Base-by-base conservation (phyloP, 75 land plant genomes). In the Selaginella tamariscina region DNA sequence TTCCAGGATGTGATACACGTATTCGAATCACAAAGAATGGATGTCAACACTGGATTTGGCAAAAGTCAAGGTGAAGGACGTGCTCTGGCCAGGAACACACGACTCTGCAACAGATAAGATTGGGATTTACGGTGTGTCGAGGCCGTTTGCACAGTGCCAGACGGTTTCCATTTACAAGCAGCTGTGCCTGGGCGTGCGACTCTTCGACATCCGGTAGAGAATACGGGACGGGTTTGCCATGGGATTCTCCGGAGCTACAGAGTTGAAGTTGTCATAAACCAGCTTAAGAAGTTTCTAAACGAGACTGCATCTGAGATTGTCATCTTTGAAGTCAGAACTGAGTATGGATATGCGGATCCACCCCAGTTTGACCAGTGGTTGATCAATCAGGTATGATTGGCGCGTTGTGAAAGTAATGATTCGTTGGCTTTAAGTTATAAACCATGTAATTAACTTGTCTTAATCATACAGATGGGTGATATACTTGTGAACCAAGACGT, bases 71-170 rank as follows among this genome's bases (percentile, higher is more conserved):
- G 55, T 92, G 24, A 54, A 74, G 69, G 67, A 88, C 71, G 77
- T 92, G n/a, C 80, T 89, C 0, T 92, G 85, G 85, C 97, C 97
- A 0, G 97, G 97, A 1, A 89, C 97, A 0, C 97, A 92, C 75
- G 88, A 92, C 33, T 92, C 97, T 8, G 97, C 95, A 65, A 92
- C 95, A 0, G 74, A 92, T 79, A 76, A 81, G 69, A 86, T 92
- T 30, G 97, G 95, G 20, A 32, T 92, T 27, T 82, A 72, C 0
- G 66, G 73, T 32, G 29, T 86, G 31, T 71, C 88, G 5, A 79
- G 95, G 27, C 97, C 97, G 1, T 84, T 92, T 33, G 95, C 87
- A 21, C 97, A 81, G 56, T 92, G 97, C 78, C 97, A 92, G 70
- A 70, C 70, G n/a, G 70, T 81, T 39, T 86, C 95, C 5, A 65